Evolutionary conservation across 352 stramenopile genomes (phyloP).

Genomic region (Globisporangium cylindrosporum): DNA sequence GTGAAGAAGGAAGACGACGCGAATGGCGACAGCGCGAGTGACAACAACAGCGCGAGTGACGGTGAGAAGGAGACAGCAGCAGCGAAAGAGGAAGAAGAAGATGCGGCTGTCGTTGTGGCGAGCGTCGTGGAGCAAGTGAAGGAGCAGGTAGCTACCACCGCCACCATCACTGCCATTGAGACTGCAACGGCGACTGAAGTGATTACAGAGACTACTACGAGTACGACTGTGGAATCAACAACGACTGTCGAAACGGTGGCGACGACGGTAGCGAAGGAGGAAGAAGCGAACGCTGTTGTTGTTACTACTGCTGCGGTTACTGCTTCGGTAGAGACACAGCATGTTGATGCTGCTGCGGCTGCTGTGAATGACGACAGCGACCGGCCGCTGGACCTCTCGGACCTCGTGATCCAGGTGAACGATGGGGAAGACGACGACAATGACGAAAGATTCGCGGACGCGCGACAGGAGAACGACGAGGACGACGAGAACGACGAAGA

Average conservation of each 20-base stretch:
- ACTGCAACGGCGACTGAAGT: not conserved
- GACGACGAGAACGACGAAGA: conserved; percentile 8
- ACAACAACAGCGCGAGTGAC: not conserved
- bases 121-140: conserved; percentile 4
- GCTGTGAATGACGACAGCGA: conserved; percentile 7
- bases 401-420: conserved; percentile 24
- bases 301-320: not conserved
- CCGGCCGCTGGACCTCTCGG: conserved; percentile 14
- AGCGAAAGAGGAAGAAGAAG: not conserved
- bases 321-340: not conserved
- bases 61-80: not conserved
- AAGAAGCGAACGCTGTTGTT: not conserved
- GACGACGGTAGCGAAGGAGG: not conserved
- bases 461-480: conserved; percentile 17
- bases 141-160: not conserved
- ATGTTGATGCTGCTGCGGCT: not conserved
- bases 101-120: not conserved
- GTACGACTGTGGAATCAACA: not conserved
- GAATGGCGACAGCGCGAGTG: not conserved
- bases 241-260: not conserved
- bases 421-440: conserved; percentile 45
- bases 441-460: conserved; percentile 41
- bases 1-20: conserved; percentile 2
- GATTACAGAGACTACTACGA: not conserved
- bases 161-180: not conserved